These are phyloP conservation scores for Plasmodium sp. DNA, from an alignment of 169 alveolate genomes.

Conservation along the genomic window DNA sequence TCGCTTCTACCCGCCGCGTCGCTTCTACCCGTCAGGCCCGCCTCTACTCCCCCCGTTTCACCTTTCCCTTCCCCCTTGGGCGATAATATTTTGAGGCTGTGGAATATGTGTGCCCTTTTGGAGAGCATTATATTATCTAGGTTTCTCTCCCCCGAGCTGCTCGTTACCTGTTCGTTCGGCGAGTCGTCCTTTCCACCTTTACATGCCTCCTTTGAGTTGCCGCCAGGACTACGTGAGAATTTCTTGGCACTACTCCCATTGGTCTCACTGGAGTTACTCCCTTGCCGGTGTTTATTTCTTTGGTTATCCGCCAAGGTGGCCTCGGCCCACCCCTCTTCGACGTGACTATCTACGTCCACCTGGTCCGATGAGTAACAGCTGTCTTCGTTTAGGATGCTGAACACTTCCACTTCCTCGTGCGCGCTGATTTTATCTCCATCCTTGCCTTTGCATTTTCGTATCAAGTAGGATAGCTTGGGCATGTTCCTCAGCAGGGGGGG, in stretches of 20 bases:
- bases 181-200: not conserved
- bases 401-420: conserved; percentile 11
- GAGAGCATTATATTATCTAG: conserved; percentile 8
- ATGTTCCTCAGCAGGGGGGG: not conserved
- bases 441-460: conserved; percentile 21
- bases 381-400: conserved; percentile 7
- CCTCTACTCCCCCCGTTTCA: not conserved
- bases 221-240: not conserved
- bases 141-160: not conserved
- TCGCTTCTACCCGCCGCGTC: not conserved
- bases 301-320: not conserved
- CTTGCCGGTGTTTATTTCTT: not conserved
- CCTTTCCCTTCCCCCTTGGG: not conserved
- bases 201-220: not conserved
- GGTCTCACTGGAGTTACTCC: not conserved
- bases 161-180: not conserved
- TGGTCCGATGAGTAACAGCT: not conserved
- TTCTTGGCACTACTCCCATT: not conserved
- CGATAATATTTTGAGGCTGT: conserved; percentile 54
- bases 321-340: not conserved
- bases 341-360: not conserved
- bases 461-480: conserved; percentile 24
- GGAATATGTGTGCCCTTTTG: conserved; percentile 41
- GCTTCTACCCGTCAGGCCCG: not conserved
- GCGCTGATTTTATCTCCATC: conserved; percentile 41